Percentiles rank a stretch among this genome's conserved stretches.
Evolutionary conservation across 176 grass and related monocot genomes (phyloP).

Genomic region (Pontederia crassipes): DNA sequence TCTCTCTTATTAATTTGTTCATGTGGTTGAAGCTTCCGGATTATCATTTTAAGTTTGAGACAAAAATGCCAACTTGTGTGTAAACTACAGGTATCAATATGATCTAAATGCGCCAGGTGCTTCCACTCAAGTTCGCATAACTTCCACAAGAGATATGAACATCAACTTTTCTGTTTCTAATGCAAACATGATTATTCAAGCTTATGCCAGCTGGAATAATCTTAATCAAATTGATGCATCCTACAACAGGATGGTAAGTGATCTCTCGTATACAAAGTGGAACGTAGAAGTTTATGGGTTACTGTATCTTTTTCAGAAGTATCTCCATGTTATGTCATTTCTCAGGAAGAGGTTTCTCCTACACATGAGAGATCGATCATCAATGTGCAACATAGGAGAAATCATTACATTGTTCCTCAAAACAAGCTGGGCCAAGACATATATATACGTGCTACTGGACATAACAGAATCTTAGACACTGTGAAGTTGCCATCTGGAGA

Average conservation of each 20-base stretch:
- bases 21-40: too few relatives aligned
- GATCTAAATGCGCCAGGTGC: constrained; percentile 77
- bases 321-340: constrained; percentile 8
- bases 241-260: constrained; percentile 50
- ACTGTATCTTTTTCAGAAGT: not conserved
- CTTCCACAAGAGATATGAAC: constrained; percentile 82
- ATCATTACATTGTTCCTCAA: constrained; percentile 74
- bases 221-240: constrained; percentile 74
- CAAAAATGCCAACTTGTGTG: too few relatives aligned
- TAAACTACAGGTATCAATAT: constrained; percentile 65
- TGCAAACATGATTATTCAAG: constrained; percentile 92
- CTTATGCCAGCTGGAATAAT: constrained; percentile 97
- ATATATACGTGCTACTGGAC: constrained; percentile 56
- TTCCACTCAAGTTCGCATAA: constrained; percentile 58
- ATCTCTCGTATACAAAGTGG: not conserved
- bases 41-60: too few relatives aligned
- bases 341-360: constrained; percentile 52
- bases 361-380: constrained; percentile 40
- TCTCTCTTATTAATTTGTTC: too few relatives aligned
- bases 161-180: constrained; percentile 85
- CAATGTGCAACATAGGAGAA: constrained; percentile 75
- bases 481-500: constrained; percentile 75
- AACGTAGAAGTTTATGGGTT: not conserved
- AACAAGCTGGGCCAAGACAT: constrained; percentile 94
- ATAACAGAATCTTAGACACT: constrained; percentile 39